These are phyloP conservation scores for Aspergillus sp. DNA, from an alignment of 2,329 filamentous ascomycete genomes.

Conservation along the genomic window DNA sequence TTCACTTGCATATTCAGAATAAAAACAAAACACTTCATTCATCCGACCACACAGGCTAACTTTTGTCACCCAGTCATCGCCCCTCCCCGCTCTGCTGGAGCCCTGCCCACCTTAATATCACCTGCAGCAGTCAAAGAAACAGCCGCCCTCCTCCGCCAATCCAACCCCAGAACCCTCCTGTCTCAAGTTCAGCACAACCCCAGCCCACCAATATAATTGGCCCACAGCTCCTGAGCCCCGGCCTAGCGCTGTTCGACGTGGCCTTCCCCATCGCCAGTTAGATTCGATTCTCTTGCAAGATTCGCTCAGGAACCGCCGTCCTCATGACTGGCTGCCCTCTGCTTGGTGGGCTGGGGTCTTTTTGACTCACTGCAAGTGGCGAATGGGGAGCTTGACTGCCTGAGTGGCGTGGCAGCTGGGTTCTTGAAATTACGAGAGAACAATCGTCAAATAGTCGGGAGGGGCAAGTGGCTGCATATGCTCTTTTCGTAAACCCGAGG, in stretches of 20 bases:
- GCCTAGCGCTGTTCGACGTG: constrained; percentile 25
- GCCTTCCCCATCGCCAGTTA: constrained; percentile 20
- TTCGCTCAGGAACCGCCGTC: constrained; percentile 20
- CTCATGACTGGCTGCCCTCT: constrained; percentile 12
- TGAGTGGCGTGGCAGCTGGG: neutral
- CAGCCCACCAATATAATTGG: constrained; percentile 8
- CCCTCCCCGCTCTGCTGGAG: neutral
- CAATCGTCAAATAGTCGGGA: neutral
- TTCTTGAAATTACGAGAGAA: neutral
- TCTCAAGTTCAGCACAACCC: neutral
- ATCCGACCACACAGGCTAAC: neutral
- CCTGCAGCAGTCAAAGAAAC: constrained; percentile 14
- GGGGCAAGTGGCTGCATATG: neutral
- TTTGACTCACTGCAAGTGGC: neutral
- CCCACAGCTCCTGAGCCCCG: constrained; percentile 2
- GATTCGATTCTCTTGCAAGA: constrained; percentile 12
- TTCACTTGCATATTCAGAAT: neutral
- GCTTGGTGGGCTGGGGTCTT: neutral
- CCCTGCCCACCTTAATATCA: constrained; percentile 11
- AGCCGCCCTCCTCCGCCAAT: constrained; percentile 19
- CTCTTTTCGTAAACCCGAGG: neutral
- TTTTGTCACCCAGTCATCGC: neutral
- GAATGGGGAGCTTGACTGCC: neutral
- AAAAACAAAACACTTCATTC: neutral
- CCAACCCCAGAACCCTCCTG: constrained; percentile 7